phyloP scores from a whole-genome alignment of 371 early-diverging fungal genomes.

The Mucor ambiguus region DNA sequence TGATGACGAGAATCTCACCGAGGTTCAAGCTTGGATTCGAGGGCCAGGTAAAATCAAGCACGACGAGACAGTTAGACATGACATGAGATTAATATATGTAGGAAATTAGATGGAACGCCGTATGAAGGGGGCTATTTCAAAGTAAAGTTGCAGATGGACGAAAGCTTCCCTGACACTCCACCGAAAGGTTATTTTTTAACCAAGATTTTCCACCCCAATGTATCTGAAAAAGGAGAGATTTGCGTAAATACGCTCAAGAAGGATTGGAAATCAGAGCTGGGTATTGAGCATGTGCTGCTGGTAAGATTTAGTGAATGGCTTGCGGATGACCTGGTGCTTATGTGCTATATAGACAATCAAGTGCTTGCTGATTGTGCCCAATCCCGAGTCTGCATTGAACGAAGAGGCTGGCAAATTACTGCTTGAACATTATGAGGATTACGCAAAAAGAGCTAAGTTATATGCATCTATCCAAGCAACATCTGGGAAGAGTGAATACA shows the following conservation, averaged over 20 bases:
- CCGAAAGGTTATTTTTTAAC: constrained; percentile 84
- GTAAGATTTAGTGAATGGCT: constrained; percentile 37
- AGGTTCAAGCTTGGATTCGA: constrained; percentile 83
- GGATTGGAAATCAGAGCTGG: constrained; percentile 87
- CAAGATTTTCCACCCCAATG: constrained; percentile 95
- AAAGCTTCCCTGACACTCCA: constrained; percentile 74
- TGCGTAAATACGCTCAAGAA: constrained; percentile 93
- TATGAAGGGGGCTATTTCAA: constrained; percentile 78
- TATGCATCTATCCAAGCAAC: constrained; percentile 82
- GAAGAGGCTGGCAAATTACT: constrained; percentile 89
- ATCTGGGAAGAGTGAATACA: constrained; percentile 33
- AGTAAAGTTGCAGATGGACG: constrained; percentile 61
- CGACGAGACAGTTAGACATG: background rate
- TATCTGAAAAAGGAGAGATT: constrained; percentile 83
- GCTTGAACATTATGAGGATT: constrained; percentile 85
- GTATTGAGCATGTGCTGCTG: constrained; percentile 80
- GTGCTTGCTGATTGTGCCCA: constrained; percentile 91
- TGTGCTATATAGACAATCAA: constrained; percentile 70
- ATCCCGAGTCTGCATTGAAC: constrained; percentile 92
- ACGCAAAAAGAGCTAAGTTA: constrained; percentile 73
- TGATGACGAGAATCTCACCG: constrained; percentile 72
- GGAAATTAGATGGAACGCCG: constrained; percentile 67
- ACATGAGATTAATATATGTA: no score
- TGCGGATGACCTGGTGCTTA: background rate
- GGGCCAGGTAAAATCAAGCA: constrained; percentile 70